Conservation (phyloP, 495 filamentous ascomycete genomes). For the Darksidea phi region DNA sequence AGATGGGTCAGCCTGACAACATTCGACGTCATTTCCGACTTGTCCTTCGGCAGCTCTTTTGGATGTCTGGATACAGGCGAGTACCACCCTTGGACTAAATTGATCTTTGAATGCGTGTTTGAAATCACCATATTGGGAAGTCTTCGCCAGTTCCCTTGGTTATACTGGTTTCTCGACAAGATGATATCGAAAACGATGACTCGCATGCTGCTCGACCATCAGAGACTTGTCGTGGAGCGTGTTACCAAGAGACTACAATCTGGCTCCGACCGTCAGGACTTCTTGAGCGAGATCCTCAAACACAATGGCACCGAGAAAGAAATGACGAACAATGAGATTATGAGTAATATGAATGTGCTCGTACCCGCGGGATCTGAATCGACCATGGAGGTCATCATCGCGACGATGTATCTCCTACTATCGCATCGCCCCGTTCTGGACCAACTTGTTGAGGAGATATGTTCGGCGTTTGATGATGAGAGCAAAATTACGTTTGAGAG, state of each 20-base stretch:
- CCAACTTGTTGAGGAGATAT: background rate
- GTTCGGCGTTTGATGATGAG: background rate
- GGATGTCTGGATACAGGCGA: constrained; percentile 38
- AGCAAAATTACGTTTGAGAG: constrained; percentile 32
- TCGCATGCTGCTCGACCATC: no score
- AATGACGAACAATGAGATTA: constrained; percentile 37
- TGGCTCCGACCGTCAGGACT: no score
- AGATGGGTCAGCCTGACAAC: constrained; percentile 6
- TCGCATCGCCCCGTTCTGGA: background rate
- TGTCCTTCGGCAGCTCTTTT: constrained; percentile 9
- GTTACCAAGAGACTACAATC: no score
- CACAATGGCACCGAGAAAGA: constrained; percentile 14
- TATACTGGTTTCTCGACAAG: background rate
- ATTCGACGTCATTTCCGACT: constrained; percentile 4
- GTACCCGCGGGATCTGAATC: constrained; percentile 44
- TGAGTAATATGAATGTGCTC: constrained; percentile 39
- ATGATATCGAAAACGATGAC: no score
- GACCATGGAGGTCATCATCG: background rate
- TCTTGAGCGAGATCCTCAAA: constrained; percentile 20
- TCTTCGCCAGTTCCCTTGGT: background rate
- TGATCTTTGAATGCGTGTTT: no score
- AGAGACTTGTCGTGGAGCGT: no score
- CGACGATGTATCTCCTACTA: background rate
- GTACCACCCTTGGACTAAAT: constrained; percentile 41
- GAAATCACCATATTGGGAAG: no score